A percentile compares a stretch with the other conserved stretches of the same genome.
Conservation (phyloP, 2,329 filamentous ascomycete genomes). For the Arthrobotrys sphaeroides region DNA sequence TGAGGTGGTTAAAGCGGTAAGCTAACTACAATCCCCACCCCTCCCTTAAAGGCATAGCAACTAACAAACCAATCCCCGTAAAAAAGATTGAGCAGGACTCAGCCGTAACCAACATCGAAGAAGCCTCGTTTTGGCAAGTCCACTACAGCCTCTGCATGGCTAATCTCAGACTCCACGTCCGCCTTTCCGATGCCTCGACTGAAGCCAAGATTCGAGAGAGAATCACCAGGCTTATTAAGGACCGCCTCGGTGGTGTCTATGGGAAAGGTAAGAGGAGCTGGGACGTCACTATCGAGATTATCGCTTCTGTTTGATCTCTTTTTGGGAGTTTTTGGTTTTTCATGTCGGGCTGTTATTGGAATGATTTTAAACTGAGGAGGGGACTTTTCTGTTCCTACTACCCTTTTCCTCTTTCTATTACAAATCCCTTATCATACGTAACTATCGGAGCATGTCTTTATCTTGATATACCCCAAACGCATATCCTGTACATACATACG, state of each 20-base stretch:
- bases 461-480: background rate
- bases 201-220: conserved; percentile 78
- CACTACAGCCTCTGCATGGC: conserved; percentile 98
- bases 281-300: conserved; percentile 91
- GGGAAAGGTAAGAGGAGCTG: conserved; percentile 81
- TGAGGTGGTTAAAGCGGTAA: conserved; percentile 54
- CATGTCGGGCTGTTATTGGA: no score
- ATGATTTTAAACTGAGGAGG: no score
- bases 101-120: conserved; percentile 78
- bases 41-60: background rate
- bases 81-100: conserved; percentile 79
- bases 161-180: conserved; percentile 81
- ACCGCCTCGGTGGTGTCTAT: conserved; percentile 86
- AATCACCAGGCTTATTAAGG: conserved; percentile 80
- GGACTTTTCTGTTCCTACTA: no score
- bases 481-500: conserved; percentile 5
- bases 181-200: conserved; percentile 74
- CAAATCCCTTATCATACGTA: background rate
- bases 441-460: background rate
- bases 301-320: conserved; percentile 56
- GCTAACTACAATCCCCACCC: background rate
- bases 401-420: background rate
- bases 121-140: conserved; percentile 97
- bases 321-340: background rate
- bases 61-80: background rate